phyloP scores from a whole-genome alignment of 192 early-diverging fungal species.

The Podila horticola region DNA sequence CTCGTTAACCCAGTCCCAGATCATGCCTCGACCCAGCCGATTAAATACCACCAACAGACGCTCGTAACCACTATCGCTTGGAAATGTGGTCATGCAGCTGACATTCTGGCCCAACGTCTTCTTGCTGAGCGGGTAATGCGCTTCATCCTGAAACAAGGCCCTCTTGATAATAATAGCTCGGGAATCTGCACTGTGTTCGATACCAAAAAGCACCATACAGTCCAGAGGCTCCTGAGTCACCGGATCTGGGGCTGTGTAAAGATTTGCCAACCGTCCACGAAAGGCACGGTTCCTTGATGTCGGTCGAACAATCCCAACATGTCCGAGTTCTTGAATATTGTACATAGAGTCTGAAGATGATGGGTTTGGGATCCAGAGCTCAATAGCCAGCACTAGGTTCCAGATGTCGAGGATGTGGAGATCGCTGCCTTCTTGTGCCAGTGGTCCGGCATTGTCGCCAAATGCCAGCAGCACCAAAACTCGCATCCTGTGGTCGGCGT shows the following conservation, averaged over 20 bases:
- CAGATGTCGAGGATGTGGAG: slow-evolving; percentile 22
- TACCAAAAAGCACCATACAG: slow-evolving; percentile 37
- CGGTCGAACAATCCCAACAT: neutral
- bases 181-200: slow-evolving; percentile 17
- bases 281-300: neutral
- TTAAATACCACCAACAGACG: slow-evolving; percentile 31
- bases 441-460: slow-evolving; percentile 16
- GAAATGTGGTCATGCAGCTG: slow-evolving; percentile 40
- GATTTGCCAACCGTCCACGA: slow-evolving; percentile 21
- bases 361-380: slow-evolving; percentile 19
- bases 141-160: slow-evolving; percentile 16
- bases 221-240: slow-evolving; percentile 9
- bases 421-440: slow-evolving; percentile 3
- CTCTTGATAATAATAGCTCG: slow-evolving; percentile 31
- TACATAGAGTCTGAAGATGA: neutral
- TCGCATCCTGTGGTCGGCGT: slow-evolving; percentile 13
- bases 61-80: slow-evolving; percentile 23
- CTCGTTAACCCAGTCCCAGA: slow-evolving; percentile 48
- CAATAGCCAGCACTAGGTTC: slow-evolving; percentile 19
- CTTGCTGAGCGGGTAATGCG: neutral
- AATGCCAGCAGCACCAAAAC: slow-evolving; percentile 34
- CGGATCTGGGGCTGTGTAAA: slow-evolving; percentile 13
- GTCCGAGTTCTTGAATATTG: slow-evolving; percentile 5
- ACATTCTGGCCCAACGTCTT: slow-evolving; percentile 29
- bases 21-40: slow-evolving; percentile 25